Percentiles rank a stretch among this genome's conserved stretches.
Evolutionary conservation across 768 basidiomycete genomes (phyloP).

Genomic region (Suillus decipiens): DNA sequence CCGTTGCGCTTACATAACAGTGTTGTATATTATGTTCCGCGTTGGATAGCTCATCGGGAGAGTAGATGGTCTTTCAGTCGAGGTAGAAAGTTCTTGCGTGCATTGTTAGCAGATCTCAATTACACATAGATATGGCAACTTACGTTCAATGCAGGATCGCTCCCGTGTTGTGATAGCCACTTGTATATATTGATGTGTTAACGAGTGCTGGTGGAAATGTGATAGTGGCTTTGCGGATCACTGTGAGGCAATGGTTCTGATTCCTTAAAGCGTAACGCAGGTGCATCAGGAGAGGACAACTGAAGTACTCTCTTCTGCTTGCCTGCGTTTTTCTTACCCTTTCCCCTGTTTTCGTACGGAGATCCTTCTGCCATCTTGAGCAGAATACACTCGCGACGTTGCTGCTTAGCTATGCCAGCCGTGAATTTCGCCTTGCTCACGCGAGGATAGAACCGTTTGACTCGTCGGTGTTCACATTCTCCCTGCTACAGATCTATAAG

Average conservation of each 20-base stretch:
- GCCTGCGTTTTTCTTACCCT: not conserved
- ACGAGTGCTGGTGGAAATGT: not conserved
- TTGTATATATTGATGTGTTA: not conserved
- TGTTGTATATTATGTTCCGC: too few relatives aligned
- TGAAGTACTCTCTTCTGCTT: too few relatives aligned
- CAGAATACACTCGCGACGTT: constrained; percentile 16
- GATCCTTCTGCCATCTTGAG: constrained; percentile 10
- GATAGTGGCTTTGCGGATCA: not conserved
- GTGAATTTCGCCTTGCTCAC: constrained; percentile 34
- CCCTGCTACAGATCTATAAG: constrained; percentile 32
- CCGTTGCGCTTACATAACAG: too few relatives aligned
- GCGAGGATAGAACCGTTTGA: constrained; percentile 37
- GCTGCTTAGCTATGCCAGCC: constrained; percentile 30
- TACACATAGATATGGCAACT: too few relatives aligned
- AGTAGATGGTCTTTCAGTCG: constrained; percentile 16
- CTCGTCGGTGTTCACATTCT: constrained; percentile 36
- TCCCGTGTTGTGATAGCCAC: not conserved
- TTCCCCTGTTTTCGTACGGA: not conserved
- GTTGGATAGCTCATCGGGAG: too few relatives aligned
- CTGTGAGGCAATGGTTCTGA: not conserved
- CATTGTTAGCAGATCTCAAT: too few relatives aligned
- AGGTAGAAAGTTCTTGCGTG: constrained; percentile 32
- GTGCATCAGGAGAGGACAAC: not conserved
- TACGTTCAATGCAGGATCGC: not conserved
- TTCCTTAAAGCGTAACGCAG: not conserved